Percentiles rank a stretch among this genome's conserved stretches.
phyloP scores from a whole-genome alignment of 164 flowering plant species.

The Paratinospora sagittata region DNA sequence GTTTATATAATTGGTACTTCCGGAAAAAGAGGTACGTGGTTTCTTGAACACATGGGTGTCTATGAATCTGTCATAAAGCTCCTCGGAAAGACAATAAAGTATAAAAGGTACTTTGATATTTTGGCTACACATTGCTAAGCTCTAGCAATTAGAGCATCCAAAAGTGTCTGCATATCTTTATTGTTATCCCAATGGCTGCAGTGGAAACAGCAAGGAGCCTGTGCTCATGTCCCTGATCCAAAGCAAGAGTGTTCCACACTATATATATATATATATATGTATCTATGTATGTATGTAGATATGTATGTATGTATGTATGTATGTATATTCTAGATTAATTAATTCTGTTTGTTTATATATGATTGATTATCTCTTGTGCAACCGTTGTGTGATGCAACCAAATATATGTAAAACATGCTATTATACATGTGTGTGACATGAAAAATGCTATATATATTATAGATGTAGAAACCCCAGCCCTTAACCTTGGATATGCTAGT shows the following conservation, averaged over 20 bases:
- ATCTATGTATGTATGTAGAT: no score
- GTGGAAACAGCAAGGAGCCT: background rate
- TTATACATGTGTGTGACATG: no score
- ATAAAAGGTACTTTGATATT: slow-evolving; percentile 36
- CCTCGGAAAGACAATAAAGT: slow-evolving; percentile 8
- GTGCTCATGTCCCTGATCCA: no score
- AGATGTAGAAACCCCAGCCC: no score
- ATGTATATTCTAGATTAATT: no score
- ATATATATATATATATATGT: no score
- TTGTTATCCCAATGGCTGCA: slow-evolving; percentile 21
- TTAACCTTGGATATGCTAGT: background rate
- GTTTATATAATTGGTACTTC: background rate
- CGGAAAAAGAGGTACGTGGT: slow-evolving; percentile 14
- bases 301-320: no score
- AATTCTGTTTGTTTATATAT: background rate
- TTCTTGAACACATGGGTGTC: slow-evolving; percentile 16
- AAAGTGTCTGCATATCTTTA: slow-evolving; percentile 37
- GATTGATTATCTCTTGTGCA: background rate
- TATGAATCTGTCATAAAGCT: slow-evolving; percentile 14
- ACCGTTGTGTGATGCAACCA: slow-evolving; percentile 20
- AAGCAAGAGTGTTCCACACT: no score
- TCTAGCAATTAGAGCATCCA: slow-evolving; percentile 40
- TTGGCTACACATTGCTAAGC: slow-evolving; percentile 43
- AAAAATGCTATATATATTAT: no score
- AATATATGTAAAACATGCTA: no score